Conservation (phyloP, 345 rosid species). For the Eucalyptus pauciflora region DNA sequence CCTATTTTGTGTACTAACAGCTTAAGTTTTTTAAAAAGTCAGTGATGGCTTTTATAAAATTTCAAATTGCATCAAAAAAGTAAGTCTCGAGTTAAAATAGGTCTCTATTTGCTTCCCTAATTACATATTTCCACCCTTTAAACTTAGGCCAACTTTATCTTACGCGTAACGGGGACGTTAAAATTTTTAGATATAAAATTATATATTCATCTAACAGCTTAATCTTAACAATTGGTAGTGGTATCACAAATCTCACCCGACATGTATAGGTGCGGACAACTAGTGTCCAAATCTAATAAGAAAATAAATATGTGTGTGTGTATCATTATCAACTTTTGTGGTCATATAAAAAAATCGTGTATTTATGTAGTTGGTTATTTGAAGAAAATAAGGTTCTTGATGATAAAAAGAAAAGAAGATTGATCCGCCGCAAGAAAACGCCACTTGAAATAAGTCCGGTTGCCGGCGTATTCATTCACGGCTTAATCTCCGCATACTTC, state of each 20-base stretch:
- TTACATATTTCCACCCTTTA: neutral
- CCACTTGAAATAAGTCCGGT: neutral
- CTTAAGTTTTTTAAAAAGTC: too few relatives aligned
- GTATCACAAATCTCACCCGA: neutral
- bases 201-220: too few relatives aligned
- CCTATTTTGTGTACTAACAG: neutral
- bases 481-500: neutral
- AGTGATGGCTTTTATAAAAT: too few relatives aligned
- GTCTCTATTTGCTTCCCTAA: neutral
- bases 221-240: rapidly evolving
- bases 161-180: too few relatives aligned
- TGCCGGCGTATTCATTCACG: neutral
- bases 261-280: neutral
- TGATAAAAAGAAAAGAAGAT: neutral
- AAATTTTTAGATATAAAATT: too few relatives aligned
- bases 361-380: too few relatives aligned
- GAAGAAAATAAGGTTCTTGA: neutral
- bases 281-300: too few relatives aligned
- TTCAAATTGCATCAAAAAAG: neutral
- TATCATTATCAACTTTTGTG: too few relatives aligned
- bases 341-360: too few relatives aligned
- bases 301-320: rapidly evolving
- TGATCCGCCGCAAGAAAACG: neutral
- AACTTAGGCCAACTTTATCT: neutral
- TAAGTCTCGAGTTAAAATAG: neutral